These are phyloP conservation scores for Penicillium samsonianum DNA, from an alignment of 495 filamentous ascomycete species.

Conservation along the genomic window DNA sequence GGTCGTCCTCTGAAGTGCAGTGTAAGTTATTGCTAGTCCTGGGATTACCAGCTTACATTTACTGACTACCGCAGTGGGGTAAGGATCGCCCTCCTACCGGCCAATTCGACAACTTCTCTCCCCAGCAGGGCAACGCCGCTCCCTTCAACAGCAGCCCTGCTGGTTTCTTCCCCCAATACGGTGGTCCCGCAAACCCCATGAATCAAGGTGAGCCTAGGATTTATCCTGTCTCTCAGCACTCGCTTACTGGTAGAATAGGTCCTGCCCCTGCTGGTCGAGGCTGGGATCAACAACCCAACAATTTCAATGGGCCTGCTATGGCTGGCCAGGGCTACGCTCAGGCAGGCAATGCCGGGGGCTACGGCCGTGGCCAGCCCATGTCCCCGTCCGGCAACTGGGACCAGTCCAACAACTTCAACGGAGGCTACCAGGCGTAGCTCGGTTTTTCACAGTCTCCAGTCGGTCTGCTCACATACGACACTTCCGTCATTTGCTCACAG, in stretches of 20 bases:
- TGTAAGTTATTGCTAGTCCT: slow-evolving; percentile 58
- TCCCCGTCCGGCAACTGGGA: slow-evolving; percentile 71
- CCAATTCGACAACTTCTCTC: slow-evolving; percentile 79
- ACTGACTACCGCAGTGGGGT: slow-evolving; percentile 73
- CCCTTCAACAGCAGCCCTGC: slow-evolving; percentile 69
- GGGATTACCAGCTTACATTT: slow-evolving; percentile 5
- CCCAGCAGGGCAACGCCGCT: slow-evolving; percentile 57
- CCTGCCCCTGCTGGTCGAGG: slow-evolving; percentile 62
- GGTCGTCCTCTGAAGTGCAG: slow-evolving; percentile 98
- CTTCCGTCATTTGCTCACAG: slow-evolving; percentile 18
- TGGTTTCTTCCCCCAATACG: slow-evolving; percentile 92
- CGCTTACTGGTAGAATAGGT: slow-evolving; percentile 40
- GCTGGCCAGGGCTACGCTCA: slow-evolving; percentile 60
- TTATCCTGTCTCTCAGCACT: slow-evolving; percentile 12
- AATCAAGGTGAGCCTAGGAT: slow-evolving; percentile 57
- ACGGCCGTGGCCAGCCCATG: slow-evolving; percentile 76
- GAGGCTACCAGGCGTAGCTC: slow-evolving; percentile 54
- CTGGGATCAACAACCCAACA: slow-evolving; percentile 62
- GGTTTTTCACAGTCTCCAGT: slow-evolving; percentile 16
- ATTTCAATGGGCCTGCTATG: slow-evolving; percentile 59
- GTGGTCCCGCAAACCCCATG: slow-evolving; percentile 69
- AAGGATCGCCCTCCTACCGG: slow-evolving; percentile 94
- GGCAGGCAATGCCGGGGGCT: slow-evolving; percentile 74
- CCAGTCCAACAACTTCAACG: slow-evolving; percentile 58
- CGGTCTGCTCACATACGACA: slow-evolving; percentile 9